Conservation (phyloP, 1,284 basidiomycete genomes). For the Boletellus deceptivus region DNA sequence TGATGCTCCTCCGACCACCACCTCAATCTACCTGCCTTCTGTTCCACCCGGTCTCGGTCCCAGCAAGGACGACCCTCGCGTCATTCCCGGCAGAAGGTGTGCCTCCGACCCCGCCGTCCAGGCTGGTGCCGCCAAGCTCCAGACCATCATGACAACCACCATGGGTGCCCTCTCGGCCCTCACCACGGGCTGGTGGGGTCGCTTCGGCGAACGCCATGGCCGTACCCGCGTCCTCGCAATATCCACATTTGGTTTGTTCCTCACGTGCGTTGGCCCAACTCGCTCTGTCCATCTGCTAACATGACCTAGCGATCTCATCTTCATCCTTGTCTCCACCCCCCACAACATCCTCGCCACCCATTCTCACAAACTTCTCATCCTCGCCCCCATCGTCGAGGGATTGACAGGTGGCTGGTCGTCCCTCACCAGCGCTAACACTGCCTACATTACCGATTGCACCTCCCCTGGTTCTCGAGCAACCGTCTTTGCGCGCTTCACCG, state of each 20-base stretch:
- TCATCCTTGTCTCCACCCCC: slow-evolving; percentile 76
- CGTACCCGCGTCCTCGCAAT: slow-evolving; percentile 74
- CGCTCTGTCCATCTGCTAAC: slow-evolving; percentile 8
- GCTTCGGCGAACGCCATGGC: slow-evolving; percentile 76
- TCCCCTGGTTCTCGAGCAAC: slow-evolving; percentile 79
- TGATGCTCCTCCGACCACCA: slow-evolving; percentile 34
- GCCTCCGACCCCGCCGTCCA: slow-evolving; percentile 63
- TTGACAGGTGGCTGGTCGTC: slow-evolving; percentile 85
- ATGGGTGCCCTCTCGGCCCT: slow-evolving; percentile 83
- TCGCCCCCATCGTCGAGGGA: slow-evolving; percentile 83
- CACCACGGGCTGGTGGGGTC: slow-evolving; percentile 88
- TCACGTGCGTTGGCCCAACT: slow-evolving; percentile 52
- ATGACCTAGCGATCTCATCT: slow-evolving; percentile 63
- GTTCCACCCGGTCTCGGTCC: slow-evolving; percentile 20
- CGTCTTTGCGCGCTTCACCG: slow-evolving; percentile 77
- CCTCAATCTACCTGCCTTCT: slow-evolving; percentile 12
- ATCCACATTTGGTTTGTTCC: slow-evolving; percentile 67
- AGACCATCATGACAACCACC: slow-evolving; percentile 69
- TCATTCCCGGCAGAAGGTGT: slow-evolving; percentile 52
- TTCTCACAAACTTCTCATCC: slow-evolving; percentile 70
- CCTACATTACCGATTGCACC: slow-evolving; percentile 86
- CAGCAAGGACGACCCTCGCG: slow-evolving; percentile 45
- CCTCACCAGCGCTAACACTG: slow-evolving; percentile 73
- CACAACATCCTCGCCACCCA: slow-evolving; percentile 62
- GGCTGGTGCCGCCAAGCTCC: slow-evolving; percentile 63